These are phyloP conservation scores for Sporothrix euskadiensis DNA, from an alignment of 2,329 filamentous ascomycete genomes.

Conservation along the genomic window DNA sequence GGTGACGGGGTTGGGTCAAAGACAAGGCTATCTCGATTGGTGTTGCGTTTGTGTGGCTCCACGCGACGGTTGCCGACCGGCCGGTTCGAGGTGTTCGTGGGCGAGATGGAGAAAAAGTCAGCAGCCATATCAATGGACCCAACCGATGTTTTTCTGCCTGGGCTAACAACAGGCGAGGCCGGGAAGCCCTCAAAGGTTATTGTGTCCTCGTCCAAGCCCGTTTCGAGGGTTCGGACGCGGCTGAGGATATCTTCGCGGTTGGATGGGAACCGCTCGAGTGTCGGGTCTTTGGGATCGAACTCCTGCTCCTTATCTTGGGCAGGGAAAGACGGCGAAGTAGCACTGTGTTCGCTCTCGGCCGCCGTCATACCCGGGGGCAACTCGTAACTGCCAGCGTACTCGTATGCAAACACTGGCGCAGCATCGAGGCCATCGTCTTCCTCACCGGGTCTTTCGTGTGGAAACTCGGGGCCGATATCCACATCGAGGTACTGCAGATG, in stretches of 20 bases:
- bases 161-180: slow-evolving; percentile 41
- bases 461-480: slow-evolving; percentile 30
- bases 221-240: slow-evolving; percentile 50
- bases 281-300: slow-evolving; percentile 50
- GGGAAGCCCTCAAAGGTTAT: slow-evolving; percentile 42
- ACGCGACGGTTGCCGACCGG: not conserved
- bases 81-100: slow-evolving; percentile 33
- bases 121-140: slow-evolving; percentile 44
- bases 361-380: slow-evolving; percentile 27
- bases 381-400: slow-evolving; percentile 45
- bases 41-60: not conserved
- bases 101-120: slow-evolving; percentile 40
- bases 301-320: slow-evolving; percentile 33
- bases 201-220: slow-evolving; percentile 46
- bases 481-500: not conserved
- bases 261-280: slow-evolving; percentile 51
- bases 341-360: slow-evolving; percentile 19
- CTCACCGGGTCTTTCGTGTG: slow-evolving; percentile 30
- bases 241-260: slow-evolving; percentile 48
- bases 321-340: not conserved
- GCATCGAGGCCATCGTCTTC: slow-evolving; percentile 31
- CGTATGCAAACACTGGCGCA: slow-evolving; percentile 51
- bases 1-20: slow-evolving; percentile 33
- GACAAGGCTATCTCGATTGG: slow-evolving; percentile 38
- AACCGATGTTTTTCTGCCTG: slow-evolving; percentile 40